phyloP scores from a whole-genome alignment of 768 basidiomycete genomes.

The Russula abietina region DNA sequence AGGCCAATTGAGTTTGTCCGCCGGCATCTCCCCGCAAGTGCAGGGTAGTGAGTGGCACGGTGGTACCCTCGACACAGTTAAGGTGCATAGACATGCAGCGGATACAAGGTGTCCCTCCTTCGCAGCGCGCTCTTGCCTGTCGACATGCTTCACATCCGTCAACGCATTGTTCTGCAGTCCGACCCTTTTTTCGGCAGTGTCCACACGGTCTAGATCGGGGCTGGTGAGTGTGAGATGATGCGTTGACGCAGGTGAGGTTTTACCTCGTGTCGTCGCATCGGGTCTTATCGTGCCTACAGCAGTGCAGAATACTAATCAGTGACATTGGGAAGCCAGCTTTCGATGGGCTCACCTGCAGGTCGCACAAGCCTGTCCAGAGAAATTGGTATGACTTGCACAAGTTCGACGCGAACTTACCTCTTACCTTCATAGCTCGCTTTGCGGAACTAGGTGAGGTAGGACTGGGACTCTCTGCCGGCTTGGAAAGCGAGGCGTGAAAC shows the following conservation, averaged over 20 bases:
- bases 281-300: conserved; percentile 51
- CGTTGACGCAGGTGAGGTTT: conserved; percentile 14
- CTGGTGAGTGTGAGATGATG: background rate
- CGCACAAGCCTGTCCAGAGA: conserved; percentile 45
- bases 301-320: conserved; percentile 18
- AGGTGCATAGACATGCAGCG: conserved; percentile 34
- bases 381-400: background rate
- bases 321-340: conserved; percentile 8
- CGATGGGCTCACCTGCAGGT: conserved; percentile 46
- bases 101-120: conserved; percentile 36
- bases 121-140: conserved; percentile 41
- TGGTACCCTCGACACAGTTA: conserved; percentile 44
- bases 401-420: background rate
- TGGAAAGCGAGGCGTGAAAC: background rate
- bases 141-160: conserved; percentile 60
- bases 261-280: conserved; percentile 56
- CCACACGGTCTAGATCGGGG: conserved; percentile 45
- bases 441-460: conserved; percentile 5
- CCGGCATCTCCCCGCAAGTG: conserved; percentile 29
- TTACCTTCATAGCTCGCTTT: conserved; percentile 19
- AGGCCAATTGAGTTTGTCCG: conserved; percentile 55
- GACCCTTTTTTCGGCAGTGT: conserved; percentile 52
- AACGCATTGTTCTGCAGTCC: conserved; percentile 46
- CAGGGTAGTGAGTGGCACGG: conserved; percentile 12
- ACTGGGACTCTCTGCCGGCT: conserved; percentile 7